Base-by-base conservation (phyloP, 139 green algal species). In the Tetradesmus obliquus region DNA sequence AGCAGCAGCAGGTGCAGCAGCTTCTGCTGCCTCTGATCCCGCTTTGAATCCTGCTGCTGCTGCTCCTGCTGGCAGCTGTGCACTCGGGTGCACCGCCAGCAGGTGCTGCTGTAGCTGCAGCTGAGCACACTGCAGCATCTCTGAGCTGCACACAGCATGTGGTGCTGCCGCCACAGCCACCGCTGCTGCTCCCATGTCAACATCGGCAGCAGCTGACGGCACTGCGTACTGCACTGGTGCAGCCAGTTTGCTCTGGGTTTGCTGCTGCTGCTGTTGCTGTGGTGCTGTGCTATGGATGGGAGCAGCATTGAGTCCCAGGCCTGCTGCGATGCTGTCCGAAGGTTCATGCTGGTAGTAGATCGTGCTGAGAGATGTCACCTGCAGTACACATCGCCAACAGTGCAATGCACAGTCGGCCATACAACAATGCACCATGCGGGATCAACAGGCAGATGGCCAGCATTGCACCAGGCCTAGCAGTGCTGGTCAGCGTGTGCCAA, bases 341-440 rank as follows among this genome's bases (percentile, higher is more conserved):
- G 82, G 54, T 32, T 93, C 91, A 57, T 91, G 89, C 15, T 91
- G 72, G 24, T 92, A 92, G 86, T 93, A 93, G 55, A 93, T 93
- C 22, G 55, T 58, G 32, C 79, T 90, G 9, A 93, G 81, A 2
- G 87, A 92, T 32, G 83, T 92, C 10, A 93, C 69, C 91, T 93
- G 69, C 15, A 19, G 8, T 24, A 8, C 10, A 45, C 24, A 62
- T 60, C 4, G 15, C 2, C 1, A 58, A 10, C 7, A n/a, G 13
- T 84, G 22, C 45, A 22, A 83, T 7, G 13, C 45, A 74, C 22
- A 9, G 83, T 55, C 2, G 12, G 4, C 62, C 17, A 24, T 53
- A 22, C 20, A 24, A 10, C 8, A 7, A 84, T 53, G 32, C 82
- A 69, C 51, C 32, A 6, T 62, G 17, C 12, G 51, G 3, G 5